Base-by-base conservation (phyloP, 2,329 filamentous ascomycete genomes). In the Colletotrichum sp. region DNA sequence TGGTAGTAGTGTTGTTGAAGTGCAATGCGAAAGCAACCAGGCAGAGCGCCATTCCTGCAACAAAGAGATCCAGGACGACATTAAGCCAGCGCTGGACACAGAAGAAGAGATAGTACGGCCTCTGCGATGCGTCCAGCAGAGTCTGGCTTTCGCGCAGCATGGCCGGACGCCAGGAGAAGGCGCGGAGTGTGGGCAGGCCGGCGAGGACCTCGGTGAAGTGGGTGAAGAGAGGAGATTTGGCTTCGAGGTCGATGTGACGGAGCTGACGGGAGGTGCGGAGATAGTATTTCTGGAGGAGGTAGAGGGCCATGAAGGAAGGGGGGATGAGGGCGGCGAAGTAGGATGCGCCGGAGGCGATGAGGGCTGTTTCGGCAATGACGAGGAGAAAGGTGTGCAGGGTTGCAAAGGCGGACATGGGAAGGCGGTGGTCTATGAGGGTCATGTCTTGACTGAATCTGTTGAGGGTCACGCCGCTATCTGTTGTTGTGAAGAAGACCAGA, bases 251-350 rank as follows among this genome's bases (percentile, higher is more conserved):
- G 9, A 91, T 82, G 32, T 90, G 85, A 66, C 90, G 86, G 8
- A 91, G 80, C 72, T 91, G 90, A 6, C 89, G 88, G 0, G 89
- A 91, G 2, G 90, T 91, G 8, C 87, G 84, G n/a, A 91, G 84
- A 75, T 91, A 91, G 77, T 88, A 86, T 57, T 86, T 86, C 72
- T 90, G 89, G 12, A 90, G 83, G 9, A 86, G 71, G 70, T 87
- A 87, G 16, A 89, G 79, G 3, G 85, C 81, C 9, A 84, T 71
- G 27, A 88, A 79, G 4, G 86, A 83, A 2, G 86, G 73, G 0
- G 88, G 88, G 65, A 89, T 84, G 7, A 84, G 83, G 6, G 85
- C 84, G 1, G 84, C 86, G 2, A 86, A 85, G 77, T 87, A 89
- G 75, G 82, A 83, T 0, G 88, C 85, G 9, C 86, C 85, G 5